These are phyloP conservation scores for Nicotiana sylvestris DNA, from an alignment of 257 asterid species.

Conservation along the genomic window DNA sequence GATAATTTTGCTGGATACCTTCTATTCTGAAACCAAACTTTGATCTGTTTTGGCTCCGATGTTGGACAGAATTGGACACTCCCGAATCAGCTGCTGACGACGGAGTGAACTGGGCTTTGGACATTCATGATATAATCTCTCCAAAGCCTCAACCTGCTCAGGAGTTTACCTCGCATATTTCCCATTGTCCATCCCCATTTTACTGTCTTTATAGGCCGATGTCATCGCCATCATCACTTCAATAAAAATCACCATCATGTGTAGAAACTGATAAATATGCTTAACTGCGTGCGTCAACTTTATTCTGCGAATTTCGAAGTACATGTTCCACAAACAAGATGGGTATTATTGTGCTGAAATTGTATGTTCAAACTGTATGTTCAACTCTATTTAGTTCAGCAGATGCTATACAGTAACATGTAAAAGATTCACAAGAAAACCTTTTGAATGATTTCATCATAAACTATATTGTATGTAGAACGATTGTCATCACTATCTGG, in stretches of 20 bases:
- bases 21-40: slow-evolving; percentile 98
- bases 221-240: slow-evolving; percentile 88
- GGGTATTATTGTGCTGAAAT: too few species aligned
- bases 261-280: too few species aligned
- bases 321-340: too few species aligned
- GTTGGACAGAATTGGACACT: slow-evolving; percentile 39
- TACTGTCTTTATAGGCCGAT: slow-evolving; percentile 55
- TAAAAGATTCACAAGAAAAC: too few species aligned
- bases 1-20: slow-evolving; percentile 42
- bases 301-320: too few species aligned
- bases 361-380: too few species aligned
- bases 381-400: too few species aligned
- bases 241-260: slow-evolving; percentile 14
- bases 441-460: too few species aligned
- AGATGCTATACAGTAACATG: too few species aligned
- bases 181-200: slow-evolving; percentile 49
- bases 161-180: slow-evolving; percentile 97
- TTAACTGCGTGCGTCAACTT: too few species aligned
- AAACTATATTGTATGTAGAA: too few species aligned
- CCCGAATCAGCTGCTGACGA: slow-evolving; percentile 86
- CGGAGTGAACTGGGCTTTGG: slow-evolving; percentile 96
- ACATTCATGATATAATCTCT: slow-evolving; percentile 18
- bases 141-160: slow-evolving; percentile 95
- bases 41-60: slow-evolving; percentile 98
- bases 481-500: too few species aligned